phyloP scores from a whole-genome alignment of 2,329 filamentous ascomycete genomes.

The Paracoccidioides brasiliensis region DNA sequence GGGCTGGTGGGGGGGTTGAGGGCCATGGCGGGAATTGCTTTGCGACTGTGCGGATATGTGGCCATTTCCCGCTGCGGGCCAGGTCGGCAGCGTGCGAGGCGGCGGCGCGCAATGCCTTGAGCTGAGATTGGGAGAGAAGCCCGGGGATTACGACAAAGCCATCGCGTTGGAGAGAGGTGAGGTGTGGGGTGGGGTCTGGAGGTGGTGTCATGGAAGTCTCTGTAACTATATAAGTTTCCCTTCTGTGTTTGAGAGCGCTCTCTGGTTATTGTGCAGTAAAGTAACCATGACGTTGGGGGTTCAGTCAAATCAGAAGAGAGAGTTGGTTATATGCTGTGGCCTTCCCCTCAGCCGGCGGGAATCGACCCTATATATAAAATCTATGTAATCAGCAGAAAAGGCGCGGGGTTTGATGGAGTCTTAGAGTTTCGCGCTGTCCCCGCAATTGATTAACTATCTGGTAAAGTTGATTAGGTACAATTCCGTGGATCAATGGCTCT shows the following conservation, averaged over 20 bases:
- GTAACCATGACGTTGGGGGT: no score
- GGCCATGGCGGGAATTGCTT: slow-evolving; percentile 88
- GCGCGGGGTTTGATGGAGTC: no score
- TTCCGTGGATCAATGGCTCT: no score
- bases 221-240: not conserved
- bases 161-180: slow-evolving; percentile 49
- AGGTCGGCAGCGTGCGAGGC: slow-evolving; percentile 44
- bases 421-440: no score
- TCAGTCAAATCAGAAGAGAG: no score
- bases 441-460: no score
- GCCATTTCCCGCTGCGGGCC: slow-evolving; percentile 62
- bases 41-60: slow-evolving; percentile 66
- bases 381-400: no score
- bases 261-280: no score
- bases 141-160: slow-evolving; percentile 64
- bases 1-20: slow-evolving; percentile 35
- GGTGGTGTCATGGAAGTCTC: not conserved
- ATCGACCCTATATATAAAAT: no score
- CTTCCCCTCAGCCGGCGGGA: no score
- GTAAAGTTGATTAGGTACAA: no score
- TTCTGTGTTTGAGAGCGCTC: not conserved
- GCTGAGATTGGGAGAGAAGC: slow-evolving; percentile 44
- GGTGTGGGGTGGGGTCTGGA: slow-evolving; percentile 24
- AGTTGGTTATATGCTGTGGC: no score
- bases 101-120: slow-evolving; percentile 48